Evolutionary conservation across 116 monocot genomes (phyloP).

Genomic region (Dioscorea cayenensis): DNA sequence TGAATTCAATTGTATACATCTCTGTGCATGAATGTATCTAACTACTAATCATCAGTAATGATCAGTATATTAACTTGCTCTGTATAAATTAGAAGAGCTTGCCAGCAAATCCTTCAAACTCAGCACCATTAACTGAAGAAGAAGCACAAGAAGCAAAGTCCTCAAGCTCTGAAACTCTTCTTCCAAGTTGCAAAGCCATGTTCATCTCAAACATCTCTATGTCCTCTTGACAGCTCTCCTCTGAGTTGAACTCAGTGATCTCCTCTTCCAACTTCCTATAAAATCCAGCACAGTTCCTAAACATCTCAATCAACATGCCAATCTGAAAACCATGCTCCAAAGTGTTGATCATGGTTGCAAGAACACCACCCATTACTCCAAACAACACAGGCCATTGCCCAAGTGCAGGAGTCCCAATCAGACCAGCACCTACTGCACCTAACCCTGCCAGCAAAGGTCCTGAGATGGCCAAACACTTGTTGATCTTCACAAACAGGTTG

Average conservation of each 20-base stretch:
- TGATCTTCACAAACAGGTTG: slow-evolving; percentile 31
- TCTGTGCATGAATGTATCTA: too few species aligned
- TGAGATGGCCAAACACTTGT: slow-evolving; percentile 40
- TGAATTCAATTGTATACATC: too few species aligned
- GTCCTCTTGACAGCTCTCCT: slow-evolving; percentile 36
- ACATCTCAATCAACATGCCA: slow-evolving; percentile 73
- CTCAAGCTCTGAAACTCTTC: slow-evolving; percentile 39
- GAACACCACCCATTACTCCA: slow-evolving; percentile 35
- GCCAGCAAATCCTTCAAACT: slow-evolving; percentile 34
- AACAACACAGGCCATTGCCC: slow-evolving; percentile 19
- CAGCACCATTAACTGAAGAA: slow-evolving; percentile 5
- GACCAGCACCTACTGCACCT: slow-evolving; percentile 27
- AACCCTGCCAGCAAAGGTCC: slow-evolving; percentile 50
- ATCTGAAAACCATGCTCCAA: slow-evolving; percentile 65
- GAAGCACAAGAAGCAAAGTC: slow-evolving; percentile 2
- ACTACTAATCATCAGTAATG: too few species aligned
- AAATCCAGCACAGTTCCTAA: slow-evolving; percentile 51
- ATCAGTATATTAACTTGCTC: too few species aligned
- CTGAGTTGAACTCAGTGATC: slow-evolving; percentile 38
- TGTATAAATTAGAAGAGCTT: slow-evolving; percentile 33
- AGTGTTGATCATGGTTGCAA: slow-evolving; percentile 40
- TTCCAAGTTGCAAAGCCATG: slow-evolving; percentile 55
- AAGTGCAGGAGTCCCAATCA: slow-evolving; percentile 8
- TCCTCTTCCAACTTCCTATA: slow-evolving; percentile 50
- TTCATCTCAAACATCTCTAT: slow-evolving; percentile 59